Evolutionary conservation across 164 flowering plant species (phyloP), one percentile per base, ranked within the genome.

Genomic region (Stephania cephalantha): DNA sequence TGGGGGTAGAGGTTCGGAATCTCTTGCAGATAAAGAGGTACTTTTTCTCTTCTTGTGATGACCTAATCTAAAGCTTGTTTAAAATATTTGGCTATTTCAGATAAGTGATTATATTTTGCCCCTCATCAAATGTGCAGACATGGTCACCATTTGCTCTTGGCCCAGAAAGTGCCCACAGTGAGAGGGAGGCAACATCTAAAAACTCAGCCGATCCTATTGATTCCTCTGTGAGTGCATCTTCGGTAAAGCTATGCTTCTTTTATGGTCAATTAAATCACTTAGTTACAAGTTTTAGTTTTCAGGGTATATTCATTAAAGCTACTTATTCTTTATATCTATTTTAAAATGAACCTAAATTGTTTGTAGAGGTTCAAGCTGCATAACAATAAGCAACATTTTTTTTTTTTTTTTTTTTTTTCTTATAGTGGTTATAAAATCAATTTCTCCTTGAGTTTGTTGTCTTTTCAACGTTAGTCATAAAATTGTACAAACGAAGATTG

Each of bases 91-190:
- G 48, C 6, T 15, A 17, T 63, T 68, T 61, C 53, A 73, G 66
- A 74, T 46, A 74, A 20, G 69, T 77, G 65, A 44, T 46, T 2
- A 50, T 20, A 20, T 15, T 72, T 64, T 29, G 18, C 25, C 4
- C 46, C 18, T 25, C 9, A 25, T 77, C 79, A 68, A 11, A 67
- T 82, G 55, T 74, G 58, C 75, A 95, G 99, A 92, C 87, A 58
- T 95, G 99, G 99, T 87, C 82, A 7, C 97, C 99, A 11, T 86
- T 92, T 85, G 61, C 48, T 66, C 31, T 86, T 79, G 81, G 85
- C 50, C 29, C 78, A 15, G 90, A 88, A 75, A 70, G 31, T 78
- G 70, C 73, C 73, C 69, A 64, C 68, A 74, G 69, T 79, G 87
- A 79, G 46, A 81, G 80, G 70, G 79, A 78, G 22, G 78, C 79